Percentiles rank a stretch among this genome's conserved stretches.
Conservation (phyloP, 139 green algal genomes). For the Chlamydomonas sphaeroides region DNA sequence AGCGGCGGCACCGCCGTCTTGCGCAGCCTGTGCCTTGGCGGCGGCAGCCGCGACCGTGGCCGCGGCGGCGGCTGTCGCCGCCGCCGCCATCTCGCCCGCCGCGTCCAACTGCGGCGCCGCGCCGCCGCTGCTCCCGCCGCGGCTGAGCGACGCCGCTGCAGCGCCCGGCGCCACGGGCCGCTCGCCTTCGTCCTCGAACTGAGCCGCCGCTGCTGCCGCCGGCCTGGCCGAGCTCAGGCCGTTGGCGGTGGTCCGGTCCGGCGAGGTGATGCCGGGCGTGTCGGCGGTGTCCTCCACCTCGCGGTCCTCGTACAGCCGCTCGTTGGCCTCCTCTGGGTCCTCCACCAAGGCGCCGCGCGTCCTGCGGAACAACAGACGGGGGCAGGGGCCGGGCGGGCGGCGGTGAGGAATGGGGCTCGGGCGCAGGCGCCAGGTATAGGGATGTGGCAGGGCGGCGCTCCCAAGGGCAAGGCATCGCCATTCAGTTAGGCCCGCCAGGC, state of each 20-base stretch:
- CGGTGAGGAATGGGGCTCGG: too few relatives aligned
- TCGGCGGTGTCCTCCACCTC: conserved; percentile 6
- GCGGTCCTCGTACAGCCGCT: conserved; percentile 33
- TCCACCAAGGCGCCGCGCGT: not conserved
- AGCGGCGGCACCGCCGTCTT: too few relatives aligned
- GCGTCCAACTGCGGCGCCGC: not conserved
- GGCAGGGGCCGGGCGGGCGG: too few relatives aligned
- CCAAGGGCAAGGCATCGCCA: too few relatives aligned
- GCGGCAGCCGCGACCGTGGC: too few relatives aligned
- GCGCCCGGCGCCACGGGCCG: too few relatives aligned
- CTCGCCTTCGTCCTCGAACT: not conserved
- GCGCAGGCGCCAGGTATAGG: not conserved
- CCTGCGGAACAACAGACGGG: not conserved
- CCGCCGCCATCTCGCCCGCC: not conserved
- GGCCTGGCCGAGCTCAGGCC: too few relatives aligned
- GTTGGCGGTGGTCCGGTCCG: not conserved
- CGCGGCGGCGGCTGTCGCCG: not conserved
- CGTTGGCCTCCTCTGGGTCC: conserved; percentile 30
- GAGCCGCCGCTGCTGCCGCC: too few relatives aligned
- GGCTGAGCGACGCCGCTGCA: not conserved
- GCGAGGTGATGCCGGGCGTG: not conserved
- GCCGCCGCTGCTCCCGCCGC: not conserved
- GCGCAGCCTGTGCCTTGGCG: too few relatives aligned
- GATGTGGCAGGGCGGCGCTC: too few relatives aligned
- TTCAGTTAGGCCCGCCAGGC: not conserved